These are phyloP conservation scores for Terfezia claveryi DNA, from an alignment of 495 filamentous ascomycete species.

Conservation along the genomic window DNA sequence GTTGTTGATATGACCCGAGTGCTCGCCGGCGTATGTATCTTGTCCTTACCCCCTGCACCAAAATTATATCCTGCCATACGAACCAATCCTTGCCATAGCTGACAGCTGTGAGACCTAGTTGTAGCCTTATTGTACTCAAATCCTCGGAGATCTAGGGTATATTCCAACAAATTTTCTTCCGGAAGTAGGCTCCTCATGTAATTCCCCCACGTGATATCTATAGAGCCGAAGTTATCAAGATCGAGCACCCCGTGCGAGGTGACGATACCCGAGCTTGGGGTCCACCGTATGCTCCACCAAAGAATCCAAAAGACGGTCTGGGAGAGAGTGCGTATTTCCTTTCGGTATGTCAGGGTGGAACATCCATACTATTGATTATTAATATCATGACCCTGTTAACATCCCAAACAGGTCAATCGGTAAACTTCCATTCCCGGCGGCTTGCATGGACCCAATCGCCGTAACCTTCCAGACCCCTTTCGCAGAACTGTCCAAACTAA, in stretches of 20 bases:
- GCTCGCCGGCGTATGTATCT: conserved; percentile 59
- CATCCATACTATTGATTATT: background rate
- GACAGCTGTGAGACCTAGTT: background rate
- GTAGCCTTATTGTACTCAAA: conserved; percentile 94
- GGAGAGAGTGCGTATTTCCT: conserved; percentile 94
- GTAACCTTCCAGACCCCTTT: no score
- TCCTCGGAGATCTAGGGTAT: conserved; percentile 89
- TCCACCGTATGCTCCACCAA: conserved; percentile 62
- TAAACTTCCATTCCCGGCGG: background rate
- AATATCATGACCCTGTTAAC: background rate
- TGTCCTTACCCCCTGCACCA: background rate
- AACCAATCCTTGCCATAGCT: background rate
- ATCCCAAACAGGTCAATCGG: conserved; percentile 8
- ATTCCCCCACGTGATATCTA: conserved; percentile 5
- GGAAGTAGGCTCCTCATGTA: no score
- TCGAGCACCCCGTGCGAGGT: conserved; percentile 77
- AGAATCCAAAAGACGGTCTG: conserved; percentile 32
- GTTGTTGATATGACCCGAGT: conserved; percentile 95
- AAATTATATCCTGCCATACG: no score
- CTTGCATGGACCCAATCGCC: no score
- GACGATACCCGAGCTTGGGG: conserved; percentile 96
- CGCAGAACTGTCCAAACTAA: no score
- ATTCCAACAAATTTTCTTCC: conserved; percentile 2
- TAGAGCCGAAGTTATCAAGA: conserved; percentile 89
- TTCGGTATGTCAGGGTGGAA: conserved; percentile 31